Percentiles rank a stretch among this genome's conserved stretches.
These are phyloP conservation scores for Mrakiaceae sp. DNA, from an alignment of 1,284 basidiomycete genomes.

Conservation along the genomic window DNA sequence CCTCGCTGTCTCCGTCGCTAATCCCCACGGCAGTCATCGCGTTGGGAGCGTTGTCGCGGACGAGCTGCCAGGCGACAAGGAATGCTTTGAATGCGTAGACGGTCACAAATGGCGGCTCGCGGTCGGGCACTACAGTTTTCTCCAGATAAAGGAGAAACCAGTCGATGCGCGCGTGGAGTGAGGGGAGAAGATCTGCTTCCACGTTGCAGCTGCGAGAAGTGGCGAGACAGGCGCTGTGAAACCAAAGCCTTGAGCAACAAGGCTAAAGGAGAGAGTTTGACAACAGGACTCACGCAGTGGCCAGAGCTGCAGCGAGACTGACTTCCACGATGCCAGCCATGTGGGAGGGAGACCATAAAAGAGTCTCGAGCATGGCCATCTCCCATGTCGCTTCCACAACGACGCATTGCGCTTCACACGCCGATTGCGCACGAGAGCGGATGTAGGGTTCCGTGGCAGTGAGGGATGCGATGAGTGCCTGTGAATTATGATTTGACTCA, in stretches of 20 bases:
- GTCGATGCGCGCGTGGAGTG: slow-evolving; percentile 21
- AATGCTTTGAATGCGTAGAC: slow-evolving; percentile 25
- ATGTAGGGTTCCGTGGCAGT: slow-evolving; percentile 18
- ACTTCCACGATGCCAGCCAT: slow-evolving; percentile 25
- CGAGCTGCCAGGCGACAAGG: slow-evolving; percentile 24
- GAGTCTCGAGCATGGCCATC: slow-evolving; percentile 25
- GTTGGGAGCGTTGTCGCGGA: background rate
- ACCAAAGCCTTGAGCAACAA: background rate
- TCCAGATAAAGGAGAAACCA: slow-evolving; percentile 25
- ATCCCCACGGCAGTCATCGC: slow-evolving; percentile 10
- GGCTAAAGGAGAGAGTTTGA: background rate
- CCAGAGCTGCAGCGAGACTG: slow-evolving; percentile 24
- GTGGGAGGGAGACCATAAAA: slow-evolving; percentile 25
- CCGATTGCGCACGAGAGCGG: background rate
- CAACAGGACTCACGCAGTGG: slow-evolving; percentile 23
- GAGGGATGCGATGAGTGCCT: slow-evolving; percentile 20
- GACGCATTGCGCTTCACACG: background rate
- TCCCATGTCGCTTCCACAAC: slow-evolving; percentile 23
- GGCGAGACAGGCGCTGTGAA: slow-evolving; percentile 17
- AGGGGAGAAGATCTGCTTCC: slow-evolving; percentile 16
- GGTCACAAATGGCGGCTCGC: slow-evolving; percentile 24
- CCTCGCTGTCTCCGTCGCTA: slow-evolving; percentile 4
- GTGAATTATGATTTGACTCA: background rate
- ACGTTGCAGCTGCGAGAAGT: slow-evolving; percentile 17
- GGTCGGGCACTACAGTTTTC: background rate